These are phyloP conservation scores for Pistacia vera DNA, from an alignment of 345 rosid genomes.

Conservation along the genomic window DNA sequence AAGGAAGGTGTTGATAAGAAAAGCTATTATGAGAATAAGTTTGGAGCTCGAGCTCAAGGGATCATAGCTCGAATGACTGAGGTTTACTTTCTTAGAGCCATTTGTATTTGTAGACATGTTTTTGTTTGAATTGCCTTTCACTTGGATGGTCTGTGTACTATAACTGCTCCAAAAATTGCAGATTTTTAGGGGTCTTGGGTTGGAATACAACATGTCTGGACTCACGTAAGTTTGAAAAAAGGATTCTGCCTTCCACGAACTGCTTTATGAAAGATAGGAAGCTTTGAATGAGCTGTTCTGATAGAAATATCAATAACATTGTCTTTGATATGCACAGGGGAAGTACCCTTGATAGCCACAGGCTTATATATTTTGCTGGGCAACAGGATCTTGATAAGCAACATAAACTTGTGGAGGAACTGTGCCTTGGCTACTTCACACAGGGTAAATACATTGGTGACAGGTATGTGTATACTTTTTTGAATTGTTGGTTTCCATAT, in stretches of 20 bases:
- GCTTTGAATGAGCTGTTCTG: neutral
- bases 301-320: constrained; percentile 10
- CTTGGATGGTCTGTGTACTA: neutral
- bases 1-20: constrained; percentile 83
- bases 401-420: constrained; percentile 76
- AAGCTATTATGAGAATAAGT: constrained; percentile 61
- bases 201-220: constrained; percentile 78
- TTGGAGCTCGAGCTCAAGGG: constrained; percentile 58
- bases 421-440: constrained; percentile 85
- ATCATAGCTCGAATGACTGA: constrained; percentile 58
- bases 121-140: constrained; percentile 7
- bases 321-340: constrained; percentile 52
- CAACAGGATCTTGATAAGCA: constrained; percentile 66
- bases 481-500: neutral
- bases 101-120: neutral
- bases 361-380: constrained; percentile 76
- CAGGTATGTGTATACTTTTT: constrained; percentile 37
- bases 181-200: constrained; percentile 68
- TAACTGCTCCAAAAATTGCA: constrained; percentile 33
- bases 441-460: constrained; percentile 85
- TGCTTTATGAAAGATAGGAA: neutral
- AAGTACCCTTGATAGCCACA: constrained; percentile 81
- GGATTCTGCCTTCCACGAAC: neutral
- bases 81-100: constrained; percentile 40
- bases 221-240: constrained; percentile 68